A percentile compares a stretch with the other conserved stretches of the same genome.
phyloP scores from a whole-genome alignment of 768 basidiomycete species.

The Pleurotus ostreatus region DNA sequence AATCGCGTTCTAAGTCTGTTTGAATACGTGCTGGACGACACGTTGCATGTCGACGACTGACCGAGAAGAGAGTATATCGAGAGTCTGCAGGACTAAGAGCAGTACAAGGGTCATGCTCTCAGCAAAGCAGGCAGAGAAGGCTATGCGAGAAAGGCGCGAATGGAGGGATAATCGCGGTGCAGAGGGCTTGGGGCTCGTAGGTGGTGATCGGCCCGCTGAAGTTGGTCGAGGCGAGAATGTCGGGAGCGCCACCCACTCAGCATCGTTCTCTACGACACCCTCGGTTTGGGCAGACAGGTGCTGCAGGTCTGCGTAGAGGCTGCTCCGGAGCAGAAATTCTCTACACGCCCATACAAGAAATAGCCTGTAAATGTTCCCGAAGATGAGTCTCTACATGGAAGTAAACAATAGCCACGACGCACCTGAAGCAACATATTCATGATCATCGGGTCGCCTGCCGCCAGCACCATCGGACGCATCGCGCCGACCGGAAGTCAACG shows the following conservation, averaged over 20 bases:
- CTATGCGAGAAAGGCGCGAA: conserved; percentile 47
- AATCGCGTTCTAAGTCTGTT: conserved; percentile 46
- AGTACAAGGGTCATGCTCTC: conserved; percentile 73
- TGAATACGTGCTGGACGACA: not conserved
- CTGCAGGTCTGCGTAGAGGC: conserved; percentile 2
- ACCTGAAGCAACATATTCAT: not conserved
- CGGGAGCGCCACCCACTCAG: conserved; percentile 7
- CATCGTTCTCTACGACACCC: conserved; percentile 1
- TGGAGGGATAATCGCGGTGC: conserved; percentile 32
- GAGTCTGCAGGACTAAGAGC: conserved; percentile 68
- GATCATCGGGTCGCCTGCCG: conserved; percentile 15
- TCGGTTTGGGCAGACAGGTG: not conserved
- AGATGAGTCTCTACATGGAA: not conserved
- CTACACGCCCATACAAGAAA: not conserved
- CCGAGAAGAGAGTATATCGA: conserved; percentile 50
- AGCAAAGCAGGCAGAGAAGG: conserved; percentile 70
- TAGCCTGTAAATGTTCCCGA: not conserved
- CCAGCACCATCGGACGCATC: conserved; percentile 12
- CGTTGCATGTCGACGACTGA: conserved; percentile 26
- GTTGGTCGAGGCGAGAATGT: conserved; percentile 1
- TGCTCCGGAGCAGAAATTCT: not conserved
- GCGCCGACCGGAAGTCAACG: conserved; percentile 41
- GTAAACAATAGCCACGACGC: not conserved
- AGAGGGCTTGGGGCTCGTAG: conserved; percentile 9
- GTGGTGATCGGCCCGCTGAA: conserved; percentile 5